Evolutionary conservation across 441 rosid genomes (phyloP), one percentile per base, ranked within the genome.

Genomic region (Viola pubescens): DNA sequence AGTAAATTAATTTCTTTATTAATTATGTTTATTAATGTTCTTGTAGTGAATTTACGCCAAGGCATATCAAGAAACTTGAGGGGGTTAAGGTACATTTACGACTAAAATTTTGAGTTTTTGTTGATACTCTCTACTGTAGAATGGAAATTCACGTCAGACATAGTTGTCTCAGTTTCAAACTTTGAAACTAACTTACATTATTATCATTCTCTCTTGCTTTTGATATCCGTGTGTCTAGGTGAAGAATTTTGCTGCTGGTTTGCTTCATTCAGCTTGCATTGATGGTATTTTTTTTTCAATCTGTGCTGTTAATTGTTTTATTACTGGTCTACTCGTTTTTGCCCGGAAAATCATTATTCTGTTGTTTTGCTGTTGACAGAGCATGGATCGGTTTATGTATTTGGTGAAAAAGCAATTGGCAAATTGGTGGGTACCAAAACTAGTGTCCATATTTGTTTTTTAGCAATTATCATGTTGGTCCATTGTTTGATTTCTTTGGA

Each of bases 21-120:
- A 44, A 16, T n/a, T 49, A 48, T 51, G 34, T 59, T 55, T 45
- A 37, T 64, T 42, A 59, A 60, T 49, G 49, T 71, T 43, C 56
- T 43, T 82, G 83, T 81, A 92, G 97, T 82, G 97, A 92, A 74
- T 89, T 72, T 72, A 89, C 87, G 48, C 98, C 98, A 9, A 79
- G 98, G 70, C 87, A 82, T 66, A 89, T 89, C 63, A 87, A 88
- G 78, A 79, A 78, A 75, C 84, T 92, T 42, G 97, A 87, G 51
- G 90, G 88, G 49, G 58, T 82, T 55, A 81, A 88, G 95, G 98
- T 92, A 72, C 56, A 26, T 67, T 48, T 56, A 10, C 37, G 37
- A 58, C 66, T 58, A 26, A 56, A 43, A 34, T 42, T 14, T 67
- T 48, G 14, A 44, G 48, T 57, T 56, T 47, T 56, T 61, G 61